These are phyloP conservation scores for Pseudotsuga menziesii DNA, from an alignment of 75 land plant genomes.

Conservation along the genomic window DNA sequence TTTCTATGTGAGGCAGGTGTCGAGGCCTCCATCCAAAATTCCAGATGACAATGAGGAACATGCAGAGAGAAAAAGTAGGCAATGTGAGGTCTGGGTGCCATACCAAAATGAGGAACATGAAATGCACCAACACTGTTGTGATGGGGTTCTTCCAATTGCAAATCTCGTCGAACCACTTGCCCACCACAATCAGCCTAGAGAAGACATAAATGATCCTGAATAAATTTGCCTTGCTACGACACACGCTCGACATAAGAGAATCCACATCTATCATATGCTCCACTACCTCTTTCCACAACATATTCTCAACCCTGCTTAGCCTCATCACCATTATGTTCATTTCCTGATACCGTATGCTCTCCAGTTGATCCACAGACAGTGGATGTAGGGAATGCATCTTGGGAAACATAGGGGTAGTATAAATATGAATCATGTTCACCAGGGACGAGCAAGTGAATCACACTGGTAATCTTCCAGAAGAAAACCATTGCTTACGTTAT, in stretches of 20 bases:
- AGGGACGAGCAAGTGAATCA: constrained; percentile 59
- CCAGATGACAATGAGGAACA: constrained; percentile 88
- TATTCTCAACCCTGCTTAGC: constrained; percentile 61
- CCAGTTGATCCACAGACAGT: constrained; percentile 47
- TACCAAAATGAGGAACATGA: constrained; percentile 64
- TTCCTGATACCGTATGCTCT: constrained; percentile 49
- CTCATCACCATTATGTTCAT: constrained; percentile 55
- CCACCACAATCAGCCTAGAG: constrained; percentile 54
- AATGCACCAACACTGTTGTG: constrained; percentile 70
- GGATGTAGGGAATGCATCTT: constrained; percentile 73
- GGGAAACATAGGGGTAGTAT: constrained; percentile 53
- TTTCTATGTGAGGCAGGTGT: constrained; percentile 86
- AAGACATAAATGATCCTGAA: constrained; percentile 56
- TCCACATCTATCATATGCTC: constrained; percentile 76
- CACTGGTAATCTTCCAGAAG: no score
- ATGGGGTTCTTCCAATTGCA: constrained; percentile 75
- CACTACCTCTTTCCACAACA: constrained; percentile 60
- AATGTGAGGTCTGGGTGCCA: constrained; percentile 77
- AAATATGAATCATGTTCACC: constrained; percentile 46
- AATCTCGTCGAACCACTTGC: constrained; percentile 66
- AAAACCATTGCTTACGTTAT: no score
- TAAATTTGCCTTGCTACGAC: constrained; percentile 68
- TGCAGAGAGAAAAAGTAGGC: constrained; percentile 76
- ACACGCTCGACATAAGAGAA: constrained; percentile 75
- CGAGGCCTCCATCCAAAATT: constrained; percentile 67